These are phyloP conservation scores for Solanum chacoense DNA, from an alignment of 305 asterid genomes.

Conservation along the genomic window DNA sequence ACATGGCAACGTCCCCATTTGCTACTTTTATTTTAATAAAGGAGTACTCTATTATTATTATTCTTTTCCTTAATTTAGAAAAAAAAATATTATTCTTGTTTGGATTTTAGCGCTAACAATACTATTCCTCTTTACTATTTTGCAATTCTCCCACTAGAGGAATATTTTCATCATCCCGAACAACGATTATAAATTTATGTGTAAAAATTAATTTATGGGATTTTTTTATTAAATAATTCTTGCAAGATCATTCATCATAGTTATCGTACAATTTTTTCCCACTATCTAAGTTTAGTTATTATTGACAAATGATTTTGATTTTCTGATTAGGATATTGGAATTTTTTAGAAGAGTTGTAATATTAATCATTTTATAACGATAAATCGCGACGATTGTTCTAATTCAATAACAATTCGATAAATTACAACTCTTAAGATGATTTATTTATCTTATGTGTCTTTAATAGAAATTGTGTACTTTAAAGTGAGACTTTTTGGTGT, in stretches of 20 bases:
- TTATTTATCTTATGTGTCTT: not conserved
- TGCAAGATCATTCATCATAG: not conserved
- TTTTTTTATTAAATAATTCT: not conserved
- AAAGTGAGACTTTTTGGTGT: not conserved
- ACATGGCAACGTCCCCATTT: constrained; percentile 46
- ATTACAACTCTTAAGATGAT: not conserved
- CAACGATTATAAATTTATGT: not conserved
- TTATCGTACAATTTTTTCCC: not conserved
- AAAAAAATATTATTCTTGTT: not conserved
- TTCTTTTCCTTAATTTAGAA: not conserved
- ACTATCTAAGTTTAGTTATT: not conserved
- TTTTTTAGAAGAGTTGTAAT: not conserved
- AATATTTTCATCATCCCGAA: not conserved
- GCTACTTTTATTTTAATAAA: not conserved
- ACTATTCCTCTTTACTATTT: not conserved
- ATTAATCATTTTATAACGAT: not conserved
- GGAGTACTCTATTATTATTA: not conserved
- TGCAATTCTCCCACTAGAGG: not conserved
- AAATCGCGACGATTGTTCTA: not conserved
- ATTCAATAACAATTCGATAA: not conserved
- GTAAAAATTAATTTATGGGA: not conserved
- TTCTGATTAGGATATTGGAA: not conserved
- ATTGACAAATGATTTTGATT: not conserved
- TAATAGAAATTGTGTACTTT: not conserved
- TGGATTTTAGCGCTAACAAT: not conserved